Percentiles rank a stretch among this genome's conserved stretches.
Conservation (phyloP, 2,329 filamentous ascomycete genomes). For the Fusarium mexicanum region DNA sequence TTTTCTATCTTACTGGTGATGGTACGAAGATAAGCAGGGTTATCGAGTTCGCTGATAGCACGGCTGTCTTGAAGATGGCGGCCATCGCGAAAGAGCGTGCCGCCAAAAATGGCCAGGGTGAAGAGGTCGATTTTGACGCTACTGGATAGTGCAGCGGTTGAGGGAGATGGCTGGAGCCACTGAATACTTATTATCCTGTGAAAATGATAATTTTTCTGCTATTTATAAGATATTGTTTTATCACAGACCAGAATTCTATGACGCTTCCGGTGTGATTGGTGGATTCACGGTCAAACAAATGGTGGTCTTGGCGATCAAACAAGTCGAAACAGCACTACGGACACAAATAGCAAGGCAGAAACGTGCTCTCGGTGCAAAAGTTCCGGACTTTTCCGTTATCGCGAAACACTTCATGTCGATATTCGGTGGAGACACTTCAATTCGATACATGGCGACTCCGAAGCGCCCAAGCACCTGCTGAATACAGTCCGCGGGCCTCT, state of each 20-base stretch:
- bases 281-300: neutral
- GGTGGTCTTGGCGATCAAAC: neutral
- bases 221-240: neutral
- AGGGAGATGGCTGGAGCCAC: neutral
- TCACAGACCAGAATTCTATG: neutral
- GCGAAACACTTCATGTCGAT: neutral
- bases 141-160: neutral
- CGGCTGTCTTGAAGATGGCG: neutral
- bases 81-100: neutral
- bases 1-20: slow-evolving; percentile 12
- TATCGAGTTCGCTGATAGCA: slow-evolving; percentile 21
- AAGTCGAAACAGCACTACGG: neutral
- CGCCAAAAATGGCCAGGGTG: neutral
- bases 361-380: neutral
- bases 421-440: neutral
- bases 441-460: neutral
- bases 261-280: neutral
- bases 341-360: neutral
- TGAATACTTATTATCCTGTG: neutral
- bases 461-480: neutral
- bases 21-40: slow-evolving; percentile 23
- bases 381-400: neutral
- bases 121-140: neutral
- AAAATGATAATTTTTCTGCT: neutral
- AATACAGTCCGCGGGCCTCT: neutral